These are phyloP conservation scores for Yamadazyma kitorensis DNA, from an alignment of 805 yeast genomes.

Conservation along the genomic window DNA sequence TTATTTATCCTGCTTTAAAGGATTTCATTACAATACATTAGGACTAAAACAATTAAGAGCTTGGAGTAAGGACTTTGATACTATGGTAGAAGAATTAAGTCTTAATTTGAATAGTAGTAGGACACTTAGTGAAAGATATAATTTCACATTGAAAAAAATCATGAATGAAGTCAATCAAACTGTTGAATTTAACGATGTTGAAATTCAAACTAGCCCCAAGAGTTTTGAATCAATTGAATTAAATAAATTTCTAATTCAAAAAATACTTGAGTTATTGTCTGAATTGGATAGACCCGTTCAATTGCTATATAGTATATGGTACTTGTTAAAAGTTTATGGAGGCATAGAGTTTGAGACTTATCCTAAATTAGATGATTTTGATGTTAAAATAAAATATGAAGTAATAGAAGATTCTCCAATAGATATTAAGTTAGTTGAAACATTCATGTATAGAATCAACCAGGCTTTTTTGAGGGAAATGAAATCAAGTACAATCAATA, in stretches of 20 bases:
- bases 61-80: slow-evolving; percentile 35
- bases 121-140: slow-evolving; percentile 8
- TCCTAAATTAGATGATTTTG: slow-evolving; percentile 6
- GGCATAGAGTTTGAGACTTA: slow-evolving; percentile 17
- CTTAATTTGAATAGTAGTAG: slow-evolving; percentile 9
- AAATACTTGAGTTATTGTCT: slow-evolving; percentile 28
- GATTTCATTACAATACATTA: slow-evolving; percentile 15
- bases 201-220: no score
- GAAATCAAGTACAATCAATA: slow-evolving; percentile 5
- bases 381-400: slow-evolving; percentile 6
- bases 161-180: slow-evolving; percentile 15
- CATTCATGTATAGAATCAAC: slow-evolving; percentile 31
- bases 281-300: slow-evolving; percentile 30
- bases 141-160: slow-evolving; percentile 7
- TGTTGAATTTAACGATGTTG: slow-evolving; percentile 4
- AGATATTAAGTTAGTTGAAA: slow-evolving; percentile 32
- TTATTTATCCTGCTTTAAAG: slow-evolving; percentile 5
- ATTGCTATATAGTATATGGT: slow-evolving; percentile 31
- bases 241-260: slow-evolving; percentile 31
- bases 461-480: slow-evolving; percentile 5
- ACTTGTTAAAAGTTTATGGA: slow-evolving; percentile 31
- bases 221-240: no score
- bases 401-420: slow-evolving; percentile 10
- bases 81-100: slow-evolving; percentile 12
- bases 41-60: slow-evolving; percentile 28